Conservation (phyloP, 495 filamentous ascomycete genomes). For the Neurospora cerealis region DNA sequence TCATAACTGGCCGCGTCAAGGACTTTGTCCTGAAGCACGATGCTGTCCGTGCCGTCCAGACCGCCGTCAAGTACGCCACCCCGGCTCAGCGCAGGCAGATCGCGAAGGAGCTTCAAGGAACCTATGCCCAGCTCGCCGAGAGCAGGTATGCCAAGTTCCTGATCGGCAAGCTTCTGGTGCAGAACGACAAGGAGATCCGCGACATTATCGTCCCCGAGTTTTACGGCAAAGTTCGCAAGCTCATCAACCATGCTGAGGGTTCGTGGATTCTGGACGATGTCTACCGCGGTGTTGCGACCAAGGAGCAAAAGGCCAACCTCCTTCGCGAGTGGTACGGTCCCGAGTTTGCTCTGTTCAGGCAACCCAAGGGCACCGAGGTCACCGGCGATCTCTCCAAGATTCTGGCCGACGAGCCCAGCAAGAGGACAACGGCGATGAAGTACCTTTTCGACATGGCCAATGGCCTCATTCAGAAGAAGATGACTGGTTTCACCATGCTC, state of each 20-base stretch:
- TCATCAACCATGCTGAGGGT: constrained; percentile 92
- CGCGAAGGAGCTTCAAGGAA: constrained; percentile 75
- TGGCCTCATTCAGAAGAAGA: constrained; percentile 85
- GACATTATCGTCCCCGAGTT: constrained; percentile 89
- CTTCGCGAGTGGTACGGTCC: constrained; percentile 95
- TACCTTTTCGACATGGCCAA: constrained; percentile 79
- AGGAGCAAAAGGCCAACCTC: constrained; percentile 67
- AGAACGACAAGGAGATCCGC: constrained; percentile 73
- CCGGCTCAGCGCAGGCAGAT: constrained; percentile 75
- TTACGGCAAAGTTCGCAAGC: constrained; percentile 78
- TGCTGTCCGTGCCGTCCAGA: constrained; percentile 88
- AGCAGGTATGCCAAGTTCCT: constrained; percentile 95
- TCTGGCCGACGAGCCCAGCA: constrained; percentile 66
- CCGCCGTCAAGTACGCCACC: constrained; percentile 90
- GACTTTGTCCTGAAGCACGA: constrained; percentile 99
- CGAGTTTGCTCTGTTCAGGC: constrained; percentile 77
- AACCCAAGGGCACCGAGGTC: constrained; percentile 36
- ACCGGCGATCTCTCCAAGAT: constrained; percentile 58
- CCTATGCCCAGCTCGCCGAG: constrained; percentile 75
- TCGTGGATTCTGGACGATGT: constrained; percentile 97
- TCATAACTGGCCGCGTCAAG: constrained; percentile 80
- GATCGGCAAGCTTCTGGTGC: constrained; percentile 85
- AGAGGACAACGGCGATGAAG: constrained; percentile 75
- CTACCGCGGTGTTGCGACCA: constrained; percentile 76
- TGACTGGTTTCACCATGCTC: constrained; percentile 88